Base-by-base conservation (phyloP, 768 basidiomycete species). In the Lactifluus volemus region DNA sequence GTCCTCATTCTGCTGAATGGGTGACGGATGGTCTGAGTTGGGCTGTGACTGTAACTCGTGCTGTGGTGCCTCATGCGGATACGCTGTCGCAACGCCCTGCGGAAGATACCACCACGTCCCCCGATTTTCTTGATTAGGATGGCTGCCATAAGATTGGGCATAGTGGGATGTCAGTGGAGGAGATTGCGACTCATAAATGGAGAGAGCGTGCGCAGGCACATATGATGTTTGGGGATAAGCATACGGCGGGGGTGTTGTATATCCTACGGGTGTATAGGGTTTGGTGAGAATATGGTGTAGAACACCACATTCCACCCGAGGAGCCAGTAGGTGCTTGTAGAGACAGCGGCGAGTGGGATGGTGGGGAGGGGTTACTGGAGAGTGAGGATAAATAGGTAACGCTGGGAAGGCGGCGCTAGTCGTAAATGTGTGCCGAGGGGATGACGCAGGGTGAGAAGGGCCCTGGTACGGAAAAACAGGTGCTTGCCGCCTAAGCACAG, bases 71-170 rank as follows among this genome's bases (percentile, higher is more conserved):
- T 73, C 74, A 38, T 73, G 72, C 17, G 71, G 73, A 3, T 36
- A 42, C 14, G 38, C 19, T 15, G 52, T 4, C 12, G 53, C 4
- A 2, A 36, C n/a, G 49, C 39, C 50, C 9, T 30, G 47, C 12
- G 75, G 75, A 21, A 80, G 66, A 63, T 82, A 83, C 76, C 79
- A 84, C 81, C 81, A 83, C 2, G 74, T 70, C n/a, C 76, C 77
- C 61, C 74, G 78, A n/a, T 70, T 70, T 5, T 79, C 80, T n/a
- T 70, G 67, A 5, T 75, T 74, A 2, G 48, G 47, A 56, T 61
- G 15, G 72, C 61, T 17, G 69, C 66, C 10, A 66, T 53, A 65
- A 67, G 76, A 51, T 4, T 44, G 61, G n/a, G 70, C 32, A 63
- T 75, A 78, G 12, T 73, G 72, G 32, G 32, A 25, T 2, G 25